Base-by-base conservation (phyloP, 2,329 filamentous ascomycete genomes). In the Pseudogymnoascus sp. region DNA sequence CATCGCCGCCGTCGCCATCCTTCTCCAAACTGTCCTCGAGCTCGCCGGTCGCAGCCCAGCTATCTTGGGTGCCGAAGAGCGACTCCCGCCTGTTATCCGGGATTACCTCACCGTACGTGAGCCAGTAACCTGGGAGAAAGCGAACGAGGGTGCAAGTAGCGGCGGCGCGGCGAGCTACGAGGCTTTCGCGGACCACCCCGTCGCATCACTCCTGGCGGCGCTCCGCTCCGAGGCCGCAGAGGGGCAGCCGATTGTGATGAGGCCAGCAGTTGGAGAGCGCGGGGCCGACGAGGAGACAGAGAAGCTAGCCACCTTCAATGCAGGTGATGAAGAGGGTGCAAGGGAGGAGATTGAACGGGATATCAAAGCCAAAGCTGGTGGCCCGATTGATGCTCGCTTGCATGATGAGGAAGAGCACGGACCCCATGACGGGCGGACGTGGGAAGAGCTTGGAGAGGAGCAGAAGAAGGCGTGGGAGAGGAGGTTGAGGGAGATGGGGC, bases 21-120 rank as follows among this genome's bases (percentile, higher is more conserved):
- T 70, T 18, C 63, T 68, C 11, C 71, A 72, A 64, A 65, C 62
- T 4, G 38, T 72, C 14, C 62, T 73, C 5, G 70, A 72, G 60
- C 65, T 72, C 15, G 63, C 68, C 28, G 70, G 69, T 3, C 62
- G 60, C 8, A 66, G 64, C 6, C 63, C 66, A 9, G 59, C 60
- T 12, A 66, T 66, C 18, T 61, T 73, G 1, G 65, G 66, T 14
- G 67, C 66, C 1, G 62, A 65, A 20, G 62, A 67, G 7, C 63
- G 64, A 28, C n/a, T 72, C 14, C 57, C 57, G 3, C 9, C 30
- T 11, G 15, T 25, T 8, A 20, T 58, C 20, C 35, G 20, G 2
- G 25, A 39, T 12, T 58, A 38, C 12, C 57, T 58, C 57, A 38
- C 33, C 37, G 33, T 28, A 4, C 47, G 47, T 11, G 28, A 53